A percentile compares a stretch with the other conserved stretches of the same genome.
phyloP scores from a whole-genome alignment of 140 eudicot species.

The Senecio squalidus region DNA sequence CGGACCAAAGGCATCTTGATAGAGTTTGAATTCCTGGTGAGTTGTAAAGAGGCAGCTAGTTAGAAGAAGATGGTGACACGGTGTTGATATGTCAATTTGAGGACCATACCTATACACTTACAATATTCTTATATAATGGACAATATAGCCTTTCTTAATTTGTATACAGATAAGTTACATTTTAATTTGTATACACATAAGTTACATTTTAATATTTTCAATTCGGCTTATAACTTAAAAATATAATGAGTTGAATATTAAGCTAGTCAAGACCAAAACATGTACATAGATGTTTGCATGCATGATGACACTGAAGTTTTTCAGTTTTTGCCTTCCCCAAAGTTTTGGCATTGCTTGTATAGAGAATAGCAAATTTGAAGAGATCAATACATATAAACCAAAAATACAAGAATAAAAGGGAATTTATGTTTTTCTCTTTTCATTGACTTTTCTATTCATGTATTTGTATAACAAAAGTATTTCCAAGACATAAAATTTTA shows the following conservation, averaged over 20 bases:
- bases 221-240: too few species aligned
- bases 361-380: conserved; percentile 31
- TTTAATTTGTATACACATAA: too few species aligned
- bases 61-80: conserved; percentile 31
- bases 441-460: conserved; percentile 16
- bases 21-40: not conserved
- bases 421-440: conserved; percentile 30
- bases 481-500: too few species aligned
- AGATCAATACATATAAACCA: conserved; percentile 26
- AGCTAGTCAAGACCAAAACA: conserved; percentile 20
- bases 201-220: not conserved
- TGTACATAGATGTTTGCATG: conserved; percentile 28
- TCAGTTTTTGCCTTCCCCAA: conserved; percentile 44
- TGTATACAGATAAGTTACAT: too few species aligned
- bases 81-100: conserved; percentile 29
- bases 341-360: conserved; percentile 36
- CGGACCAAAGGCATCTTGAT: not conserved
- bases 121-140: conserved; percentile 20
- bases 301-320: conserved; percentile 32
- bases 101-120: conserved; percentile 19
- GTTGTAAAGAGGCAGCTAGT: conserved; percentile 11
- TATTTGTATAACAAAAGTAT: not conserved
- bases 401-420: conserved; percentile 21
- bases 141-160: conserved; percentile 10
- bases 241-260: too few species aligned